phyloP scores from a whole-genome alignment of 441 rosid species.

The Monsonia emarginata region DNA sequence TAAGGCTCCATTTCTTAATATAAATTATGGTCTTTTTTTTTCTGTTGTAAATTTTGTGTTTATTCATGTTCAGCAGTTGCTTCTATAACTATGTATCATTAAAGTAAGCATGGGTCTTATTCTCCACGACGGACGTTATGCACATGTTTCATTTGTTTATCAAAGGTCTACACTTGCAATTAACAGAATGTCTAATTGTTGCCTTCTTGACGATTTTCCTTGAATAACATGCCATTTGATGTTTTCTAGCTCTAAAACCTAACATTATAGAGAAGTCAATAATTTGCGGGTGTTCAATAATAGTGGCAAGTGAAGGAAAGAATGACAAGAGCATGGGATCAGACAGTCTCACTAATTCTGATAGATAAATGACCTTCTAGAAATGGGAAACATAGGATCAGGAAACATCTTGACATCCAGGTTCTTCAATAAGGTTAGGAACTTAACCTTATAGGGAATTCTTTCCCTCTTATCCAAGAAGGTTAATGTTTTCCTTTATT shows the following conservation, averaged over 20 bases:
- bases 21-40: neutral
- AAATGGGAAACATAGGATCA: neutral
- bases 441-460: neutral
- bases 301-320: neutral
- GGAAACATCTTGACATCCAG: neutral
- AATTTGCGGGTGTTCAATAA: neutral
- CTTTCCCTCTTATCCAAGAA: neutral
- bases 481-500: no score
- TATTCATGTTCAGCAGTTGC: neutral
- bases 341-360: neutral
- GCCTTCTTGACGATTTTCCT: neutral
- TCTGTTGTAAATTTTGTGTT: neutral
- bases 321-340: neutral
- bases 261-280: neutral
- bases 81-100: no score
- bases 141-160: no score
- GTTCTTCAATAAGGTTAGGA: neutral
- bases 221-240: neutral
- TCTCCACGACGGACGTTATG: no score
- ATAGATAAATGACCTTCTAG: neutral
- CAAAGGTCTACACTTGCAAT: neutral
- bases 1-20: neutral
- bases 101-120: no score
- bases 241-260: neutral
- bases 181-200: neutral